A percentile compares a stretch with the other conserved stretches of the same genome.
Conservation (phyloP, 1,284 basidiomycete genomes). For the Cystobasidium sp. region DNA sequence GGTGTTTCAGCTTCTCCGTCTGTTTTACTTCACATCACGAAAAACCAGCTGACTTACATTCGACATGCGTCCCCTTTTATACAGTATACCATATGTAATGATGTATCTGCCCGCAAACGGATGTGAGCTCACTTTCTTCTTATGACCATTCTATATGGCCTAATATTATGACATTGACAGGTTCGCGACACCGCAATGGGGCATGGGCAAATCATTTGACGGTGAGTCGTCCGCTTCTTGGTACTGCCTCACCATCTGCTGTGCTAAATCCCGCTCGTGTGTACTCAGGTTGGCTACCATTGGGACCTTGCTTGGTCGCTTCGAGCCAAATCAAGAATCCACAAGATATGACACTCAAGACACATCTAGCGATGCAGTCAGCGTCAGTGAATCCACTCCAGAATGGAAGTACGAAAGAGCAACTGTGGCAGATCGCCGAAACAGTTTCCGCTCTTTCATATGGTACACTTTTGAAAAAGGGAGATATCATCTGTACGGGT, state of each 20-base stretch:
- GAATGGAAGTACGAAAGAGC: slow-evolving; percentile 52
- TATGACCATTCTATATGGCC: not conserved
- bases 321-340: slow-evolving; percentile 14
- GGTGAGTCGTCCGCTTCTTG: slow-evolving; percentile 34
- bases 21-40: not conserved
- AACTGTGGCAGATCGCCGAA: slow-evolving; percentile 72
- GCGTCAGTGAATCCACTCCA: slow-evolving; percentile 23
- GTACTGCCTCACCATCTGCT: not conserved
- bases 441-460: slow-evolving; percentile 79
- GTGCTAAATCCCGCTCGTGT: not conserved
- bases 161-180: not conserved
- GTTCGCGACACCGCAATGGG: slow-evolving; percentile 48
- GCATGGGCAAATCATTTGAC: slow-evolving; percentile 50
- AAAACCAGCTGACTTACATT: not conserved
- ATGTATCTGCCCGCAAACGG: slow-evolving; percentile 36
- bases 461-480: slow-evolving; percentile 81
- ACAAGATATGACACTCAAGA: slow-evolving; percentile 29
- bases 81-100: slow-evolving; percentile 42
- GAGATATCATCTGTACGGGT: slow-evolving; percentile 79
- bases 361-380: slow-evolving; percentile 20
- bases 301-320: slow-evolving; percentile 46
- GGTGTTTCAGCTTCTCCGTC: not conserved
- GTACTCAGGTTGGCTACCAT: slow-evolving; percentile 25
- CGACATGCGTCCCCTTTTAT: no score
- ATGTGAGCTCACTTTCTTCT: slow-evolving; percentile 13